phyloP scores from a whole-genome alignment of 2,329 filamentous ascomycete genomes.

The Colletotrichum magnum region DNA sequence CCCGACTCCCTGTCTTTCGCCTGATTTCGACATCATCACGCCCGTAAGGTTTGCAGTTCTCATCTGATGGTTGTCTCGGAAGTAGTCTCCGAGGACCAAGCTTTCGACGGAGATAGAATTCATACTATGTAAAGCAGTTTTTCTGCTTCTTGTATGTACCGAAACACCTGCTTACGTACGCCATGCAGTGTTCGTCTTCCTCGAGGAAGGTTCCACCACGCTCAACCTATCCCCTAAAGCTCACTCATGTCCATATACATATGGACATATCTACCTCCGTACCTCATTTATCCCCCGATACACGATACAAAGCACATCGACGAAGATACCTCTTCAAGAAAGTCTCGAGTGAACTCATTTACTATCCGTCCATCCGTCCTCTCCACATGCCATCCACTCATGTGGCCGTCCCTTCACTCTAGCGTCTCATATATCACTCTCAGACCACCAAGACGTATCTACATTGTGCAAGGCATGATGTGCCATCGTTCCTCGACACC shows the following conservation, averaged over 20 bases:
- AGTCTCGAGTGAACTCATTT: not conserved
- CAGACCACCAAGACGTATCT: not conserved
- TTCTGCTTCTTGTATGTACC: constrained; percentile 2
- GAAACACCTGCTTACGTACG: not conserved
- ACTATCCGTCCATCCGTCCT: not conserved
- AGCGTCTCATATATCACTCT: not conserved
- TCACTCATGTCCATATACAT: not conserved
- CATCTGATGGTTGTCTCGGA: constrained; percentile 10
- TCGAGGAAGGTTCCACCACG: not conserved
- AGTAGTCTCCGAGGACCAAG: constrained; percentile 7
- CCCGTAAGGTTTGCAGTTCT: not conserved
- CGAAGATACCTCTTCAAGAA: not conserved
- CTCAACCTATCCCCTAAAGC: not conserved
- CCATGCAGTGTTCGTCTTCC: not conserved
- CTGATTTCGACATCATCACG: constrained; percentile 13
- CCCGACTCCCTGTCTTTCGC: constrained; percentile 20
- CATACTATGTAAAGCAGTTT: not conserved
- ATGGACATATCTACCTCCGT: not conserved
- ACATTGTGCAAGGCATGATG: not conserved
- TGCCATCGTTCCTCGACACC: not conserved
- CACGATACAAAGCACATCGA: not conserved
- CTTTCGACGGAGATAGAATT: constrained; percentile 5
- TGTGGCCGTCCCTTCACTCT: not conserved
- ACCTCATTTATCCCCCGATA: not conserved
- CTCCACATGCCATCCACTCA: constrained; percentile 1